Evolutionary conservation across 2,329 filamentous ascomycete genomes (phyloP).

Genomic region (Rachicladosporium sp.): DNA sequence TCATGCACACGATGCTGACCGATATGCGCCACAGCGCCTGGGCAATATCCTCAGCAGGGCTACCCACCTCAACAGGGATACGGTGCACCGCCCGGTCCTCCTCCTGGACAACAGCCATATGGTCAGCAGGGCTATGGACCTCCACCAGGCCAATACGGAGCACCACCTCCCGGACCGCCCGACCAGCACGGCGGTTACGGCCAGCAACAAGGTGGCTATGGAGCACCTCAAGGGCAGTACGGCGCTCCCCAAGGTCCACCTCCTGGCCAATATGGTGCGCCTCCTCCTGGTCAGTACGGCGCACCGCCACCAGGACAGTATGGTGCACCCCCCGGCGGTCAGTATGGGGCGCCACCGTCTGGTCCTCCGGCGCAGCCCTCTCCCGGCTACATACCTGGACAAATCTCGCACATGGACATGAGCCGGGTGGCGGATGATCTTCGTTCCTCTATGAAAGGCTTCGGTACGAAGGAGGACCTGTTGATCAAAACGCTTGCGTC

Average conservation of each 20-base stretch:
- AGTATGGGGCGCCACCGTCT: conserved; percentile 11
- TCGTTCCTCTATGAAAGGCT: conserved; percentile 80
- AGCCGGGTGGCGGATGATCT: conserved; percentile 57
- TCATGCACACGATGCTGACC: no score
- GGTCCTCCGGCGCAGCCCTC: conserved; percentile 52
- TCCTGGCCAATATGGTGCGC: no score
- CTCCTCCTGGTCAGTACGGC: no score
- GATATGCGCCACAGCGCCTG: not conserved
- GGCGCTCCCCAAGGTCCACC: no score
- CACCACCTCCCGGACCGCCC: conserved; percentile 11
- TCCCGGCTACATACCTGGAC: conserved; percentile 60
- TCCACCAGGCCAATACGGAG: conserved; percentile 3
- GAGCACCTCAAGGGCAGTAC: not conserved
- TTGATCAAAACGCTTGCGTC: conserved; percentile 59
- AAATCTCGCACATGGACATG: conserved; percentile 55
- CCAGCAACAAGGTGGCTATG: not conserved
- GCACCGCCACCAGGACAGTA: conserved; percentile 6
- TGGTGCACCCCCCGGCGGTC: conserved; percentile 10
- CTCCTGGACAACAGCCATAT: no score
- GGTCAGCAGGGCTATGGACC: no score
- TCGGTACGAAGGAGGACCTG: conserved; percentile 74
- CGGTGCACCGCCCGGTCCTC: conserved; percentile 3
- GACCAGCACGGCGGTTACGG: conserved; percentile 4
- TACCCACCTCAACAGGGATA: conserved; percentile 10
- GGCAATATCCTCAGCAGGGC: conserved; percentile 1